Conservation (phyloP, 164 flowering plant species). For the Amborella trichopoda region DNA sequence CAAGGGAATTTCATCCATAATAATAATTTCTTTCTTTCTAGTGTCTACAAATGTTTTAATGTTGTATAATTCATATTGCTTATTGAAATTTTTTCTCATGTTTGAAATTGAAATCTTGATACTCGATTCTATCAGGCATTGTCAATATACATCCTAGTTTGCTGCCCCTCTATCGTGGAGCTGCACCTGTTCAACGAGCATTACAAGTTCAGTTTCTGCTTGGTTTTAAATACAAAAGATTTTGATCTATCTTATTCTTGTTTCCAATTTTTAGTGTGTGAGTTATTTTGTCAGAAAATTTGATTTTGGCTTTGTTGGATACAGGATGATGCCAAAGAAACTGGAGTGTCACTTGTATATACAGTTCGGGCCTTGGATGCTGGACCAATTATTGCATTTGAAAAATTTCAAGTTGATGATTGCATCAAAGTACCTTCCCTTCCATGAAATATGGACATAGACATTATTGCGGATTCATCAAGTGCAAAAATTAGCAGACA, state of each 20-base stretch:
- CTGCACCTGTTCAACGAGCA: conserved; percentile 99
- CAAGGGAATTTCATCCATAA: not conserved
- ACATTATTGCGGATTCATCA: too few species aligned
- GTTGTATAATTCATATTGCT: not conserved
- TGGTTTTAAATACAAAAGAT: not conserved
- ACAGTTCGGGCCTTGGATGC: conserved; percentile 91
- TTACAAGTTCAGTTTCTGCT: conserved; percentile 47
- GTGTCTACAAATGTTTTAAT: not conserved
- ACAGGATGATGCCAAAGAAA: conserved; percentile 92
- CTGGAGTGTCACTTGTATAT: conserved; percentile 87
- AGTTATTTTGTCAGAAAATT: not conserved
- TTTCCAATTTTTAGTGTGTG: not conserved
- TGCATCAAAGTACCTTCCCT: conserved; percentile 50
- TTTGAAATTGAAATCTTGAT: too few species aligned
- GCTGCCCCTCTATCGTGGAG: conserved; percentile 90
- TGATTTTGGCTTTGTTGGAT: conserved; percentile 1
- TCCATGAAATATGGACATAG: not conserved
- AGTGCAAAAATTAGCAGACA: too few species aligned
- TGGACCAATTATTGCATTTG: conserved; percentile 75
- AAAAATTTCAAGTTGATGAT: conserved; percentile 63
- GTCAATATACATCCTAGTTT: conserved; percentile 96
- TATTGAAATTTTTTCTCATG: not conserved
- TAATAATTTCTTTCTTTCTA: not conserved
- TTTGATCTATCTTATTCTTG: not conserved
- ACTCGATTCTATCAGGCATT: conserved; percentile 40